Evolutionary conservation across 345 rosid genomes (phyloP).

Genomic region (Carallia brachiata): DNA sequence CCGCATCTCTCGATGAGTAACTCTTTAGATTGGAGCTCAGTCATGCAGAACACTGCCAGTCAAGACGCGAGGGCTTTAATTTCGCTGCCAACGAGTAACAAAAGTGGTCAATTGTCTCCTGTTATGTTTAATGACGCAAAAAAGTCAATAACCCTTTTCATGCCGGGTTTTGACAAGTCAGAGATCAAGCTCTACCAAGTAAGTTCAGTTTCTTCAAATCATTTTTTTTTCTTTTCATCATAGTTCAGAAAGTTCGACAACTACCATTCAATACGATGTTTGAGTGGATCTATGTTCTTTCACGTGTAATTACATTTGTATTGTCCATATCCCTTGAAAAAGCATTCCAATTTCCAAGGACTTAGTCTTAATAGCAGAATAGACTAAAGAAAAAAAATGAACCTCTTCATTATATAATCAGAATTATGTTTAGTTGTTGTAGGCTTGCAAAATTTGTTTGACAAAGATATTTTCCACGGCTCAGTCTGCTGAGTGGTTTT

Average conservation of each 20-base stretch:
- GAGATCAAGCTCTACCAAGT: constrained; percentile 94
- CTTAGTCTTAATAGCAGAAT: no score
- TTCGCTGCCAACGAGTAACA: constrained; percentile 29
- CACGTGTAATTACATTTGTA: background rate
- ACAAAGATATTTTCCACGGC: background rate
- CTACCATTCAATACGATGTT: background rate
- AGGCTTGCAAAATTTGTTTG: background rate
- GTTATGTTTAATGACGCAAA: constrained; percentile 56
- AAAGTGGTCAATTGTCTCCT: constrained; percentile 31
- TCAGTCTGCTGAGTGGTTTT: background rate
- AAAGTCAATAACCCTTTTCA: constrained; percentile 65
- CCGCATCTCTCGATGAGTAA: constrained; percentile 40
- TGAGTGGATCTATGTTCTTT: no score
- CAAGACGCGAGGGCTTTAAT: constrained; percentile 49
- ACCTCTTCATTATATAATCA: no score
- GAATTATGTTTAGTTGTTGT: background rate
- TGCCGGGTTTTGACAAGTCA: constrained; percentile 92
- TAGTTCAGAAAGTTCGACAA: constrained; percentile 8
- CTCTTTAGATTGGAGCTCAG: constrained; percentile 58
- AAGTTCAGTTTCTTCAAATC: constrained; percentile 14
- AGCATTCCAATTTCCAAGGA: constrained; percentile 2
- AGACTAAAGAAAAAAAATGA: no score
- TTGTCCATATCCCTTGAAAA: background rate
- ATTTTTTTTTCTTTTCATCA: background rate
- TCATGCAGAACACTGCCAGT: constrained; percentile 38